Conservation (phyloP, 805 yeast species). For the Starmerella bombicola region DNA sequence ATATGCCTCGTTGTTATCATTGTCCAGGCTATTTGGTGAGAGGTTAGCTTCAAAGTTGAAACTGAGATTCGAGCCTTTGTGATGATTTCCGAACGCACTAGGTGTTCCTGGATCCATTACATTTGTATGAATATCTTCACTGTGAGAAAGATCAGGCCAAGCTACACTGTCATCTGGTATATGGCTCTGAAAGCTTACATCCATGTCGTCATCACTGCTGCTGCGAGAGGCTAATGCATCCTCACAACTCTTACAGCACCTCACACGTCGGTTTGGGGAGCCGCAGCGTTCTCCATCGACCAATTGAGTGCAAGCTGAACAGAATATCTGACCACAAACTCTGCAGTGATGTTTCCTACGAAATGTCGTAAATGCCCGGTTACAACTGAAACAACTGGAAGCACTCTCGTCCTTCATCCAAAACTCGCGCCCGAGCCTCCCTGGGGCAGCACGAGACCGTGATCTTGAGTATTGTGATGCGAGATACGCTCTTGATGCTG, state of each 20-base stretch:
- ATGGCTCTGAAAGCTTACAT: conserved; percentile 11
- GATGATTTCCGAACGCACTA: too few species aligned
- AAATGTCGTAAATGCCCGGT: conserved; percentile 57
- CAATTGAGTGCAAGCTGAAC: conserved; percentile 67
- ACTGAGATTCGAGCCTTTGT: too few species aligned
- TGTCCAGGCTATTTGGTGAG: too few species aligned
- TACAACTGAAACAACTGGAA: conserved; percentile 74
- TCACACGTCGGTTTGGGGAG: conserved; percentile 39
- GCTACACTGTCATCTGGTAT: conserved; percentile 1
- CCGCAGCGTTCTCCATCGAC: conserved; percentile 50
- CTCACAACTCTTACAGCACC: conserved; percentile 23
- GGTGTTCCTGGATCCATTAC: too few species aligned
- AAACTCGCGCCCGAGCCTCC: conserved; percentile 51
- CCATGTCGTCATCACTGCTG: conserved; percentile 33
- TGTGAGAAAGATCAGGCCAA: conserved; percentile 3
- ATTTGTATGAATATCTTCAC: too few species aligned
- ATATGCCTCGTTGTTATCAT: conserved; percentile 5
- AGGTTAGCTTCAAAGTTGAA: too few species aligned
- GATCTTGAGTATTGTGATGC: conserved; percentile 21
- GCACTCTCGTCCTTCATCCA: conserved; percentile 97
- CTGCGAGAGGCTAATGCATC: conserved; percentile 16
- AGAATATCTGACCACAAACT: conserved; percentile 90
- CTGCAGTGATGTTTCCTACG: conserved; percentile 90
- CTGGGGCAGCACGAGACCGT: conserved; percentile 19
- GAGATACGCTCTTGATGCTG: conserved; percentile 22